Base-by-base conservation (phyloP, 176 grass and related monocot genomes). In the Oryza coarctata region DNA sequence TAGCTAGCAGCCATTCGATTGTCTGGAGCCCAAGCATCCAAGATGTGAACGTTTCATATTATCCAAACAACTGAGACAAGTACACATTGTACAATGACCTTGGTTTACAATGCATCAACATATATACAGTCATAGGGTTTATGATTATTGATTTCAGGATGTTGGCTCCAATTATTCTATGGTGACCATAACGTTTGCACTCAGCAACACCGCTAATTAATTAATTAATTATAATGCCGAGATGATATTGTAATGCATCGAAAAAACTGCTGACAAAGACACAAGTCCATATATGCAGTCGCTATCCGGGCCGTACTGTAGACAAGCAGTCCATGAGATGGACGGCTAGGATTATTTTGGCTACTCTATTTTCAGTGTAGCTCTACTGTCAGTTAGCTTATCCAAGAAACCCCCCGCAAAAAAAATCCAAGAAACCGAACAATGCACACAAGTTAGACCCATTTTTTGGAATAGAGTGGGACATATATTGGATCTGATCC, bases 101-200 rank as follows among this genome's bases (percentile, higher is more conserved):
- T 31, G 38, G 26, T 32, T 86, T 40, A 39, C 41, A 40, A 29
- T 73, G 8, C 27, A 52, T 52, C 9, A 27, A 33, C 27, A 63
- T 33, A 1, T 27, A 18, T 30, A 36, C 66, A 14, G 32, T 33
- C 40, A 27, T 22, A 27, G 7, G 60, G 28, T 10, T 40, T 71
- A 34, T 72, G 17, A 72, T 72, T 63, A 72, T 72, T 63, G 26
- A 14, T 36, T 50, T 39, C 3, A 40, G 20, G 18, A 50, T 13
- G 69, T 32, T 74, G 36, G 26, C 25, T 68, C 61, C 13, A 14
- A 28, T 70, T 72, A 60, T 27, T 35, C 45, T 31, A 52, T 22
- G 17, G 3, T 58, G 43, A 73, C 22, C 70, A 27, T 35, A 40
- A 80, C 61, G 73, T 57, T 43, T 80, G 69, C 76, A 80, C 13